These are phyloP conservation scores for Phoma sp. DNA, from an alignment of 2,329 filamentous ascomycete genomes.

Conservation along the genomic window DNA sequence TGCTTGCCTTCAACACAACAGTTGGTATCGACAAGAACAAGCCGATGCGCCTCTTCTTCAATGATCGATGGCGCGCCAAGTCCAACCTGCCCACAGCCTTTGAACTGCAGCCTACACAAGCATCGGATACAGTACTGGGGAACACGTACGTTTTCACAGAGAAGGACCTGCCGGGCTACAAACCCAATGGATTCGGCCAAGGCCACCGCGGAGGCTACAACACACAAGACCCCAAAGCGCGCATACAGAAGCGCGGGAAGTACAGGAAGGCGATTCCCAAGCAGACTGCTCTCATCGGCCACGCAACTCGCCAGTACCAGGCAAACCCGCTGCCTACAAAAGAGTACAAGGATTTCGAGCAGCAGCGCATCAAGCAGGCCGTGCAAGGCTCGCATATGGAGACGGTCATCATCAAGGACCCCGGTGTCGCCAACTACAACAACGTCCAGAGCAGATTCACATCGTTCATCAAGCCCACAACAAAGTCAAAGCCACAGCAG, in stretches of 20 bases:
- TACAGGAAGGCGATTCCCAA: conserved; percentile 49
- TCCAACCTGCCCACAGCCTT: conserved; percentile 87
- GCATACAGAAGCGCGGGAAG: conserved; percentile 44
- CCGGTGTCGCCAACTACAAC: conserved; percentile 35
- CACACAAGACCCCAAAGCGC: conserved; percentile 42
- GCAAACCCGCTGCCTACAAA: conserved; percentile 56
- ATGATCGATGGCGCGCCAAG: conserved; percentile 70
- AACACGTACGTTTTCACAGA: conserved; percentile 95
- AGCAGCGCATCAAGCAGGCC: conserved; percentile 54
- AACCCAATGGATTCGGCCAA: conserved; percentile 45
- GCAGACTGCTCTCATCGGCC: conserved; percentile 64
- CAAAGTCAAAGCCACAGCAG: conserved; percentile 34
- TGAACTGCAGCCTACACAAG: conserved; percentile 68
- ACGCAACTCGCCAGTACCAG: conserved; percentile 65
- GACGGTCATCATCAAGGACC: conserved; percentile 41
- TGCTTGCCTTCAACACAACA: conserved; percentile 39
- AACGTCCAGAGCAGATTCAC: conserved; percentile 43
- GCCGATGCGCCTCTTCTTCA: conserved; percentile 73
- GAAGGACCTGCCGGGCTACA: conserved; percentile 84
- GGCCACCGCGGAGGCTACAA: conserved; percentile 31
- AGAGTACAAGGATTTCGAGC: conserved; percentile 53
- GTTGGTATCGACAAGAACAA: conserved; percentile 36
- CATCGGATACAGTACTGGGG: conserved; percentile 67
- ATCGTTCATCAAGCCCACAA: conserved; percentile 38
- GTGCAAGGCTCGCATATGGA: conserved; percentile 47